phyloP scores from a whole-genome alignment of 164 flowering plant genomes.

The Malania oleifera region DNA sequence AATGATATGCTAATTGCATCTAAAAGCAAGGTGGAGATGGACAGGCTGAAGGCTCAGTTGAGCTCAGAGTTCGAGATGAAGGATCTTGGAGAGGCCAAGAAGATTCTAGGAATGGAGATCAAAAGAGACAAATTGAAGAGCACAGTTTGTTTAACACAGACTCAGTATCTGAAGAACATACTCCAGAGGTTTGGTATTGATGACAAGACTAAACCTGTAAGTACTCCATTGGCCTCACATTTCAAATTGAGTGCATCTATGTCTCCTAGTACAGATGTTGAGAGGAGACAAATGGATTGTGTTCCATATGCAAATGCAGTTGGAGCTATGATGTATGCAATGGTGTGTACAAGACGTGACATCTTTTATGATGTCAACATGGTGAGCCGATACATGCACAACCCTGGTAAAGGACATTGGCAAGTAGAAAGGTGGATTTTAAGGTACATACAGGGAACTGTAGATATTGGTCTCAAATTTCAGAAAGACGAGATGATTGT shows the following conservation, averaged over 20 bases:
- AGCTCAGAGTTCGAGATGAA: constrained; percentile 12
- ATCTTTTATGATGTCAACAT: no score
- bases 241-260: no score
- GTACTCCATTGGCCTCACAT: constrained; percentile 8
- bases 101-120: constrained; percentile 13
- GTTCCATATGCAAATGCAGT: constrained; percentile 8
- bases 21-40: constrained; percentile 9
- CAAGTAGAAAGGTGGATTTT: no score
- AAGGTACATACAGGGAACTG: no score
- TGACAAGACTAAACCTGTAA: no score
- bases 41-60: constrained; percentile 1
- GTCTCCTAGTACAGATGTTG: neutral
- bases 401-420: no score
- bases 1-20: no score
- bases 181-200: constrained; percentile 7
- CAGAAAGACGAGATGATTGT: no score
- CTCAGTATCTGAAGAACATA: constrained; percentile 4
- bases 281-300: no score
- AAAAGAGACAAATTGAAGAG: neutral
- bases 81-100: constrained; percentile 10
- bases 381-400: no score
- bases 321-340: neutral
- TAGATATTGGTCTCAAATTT: no score
- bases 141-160: constrained; percentile 4
- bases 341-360: constrained; percentile 2